Evolutionary conservation across 345 rosid genomes (phyloP).

Genomic region (Hevea brasiliensis): DNA sequence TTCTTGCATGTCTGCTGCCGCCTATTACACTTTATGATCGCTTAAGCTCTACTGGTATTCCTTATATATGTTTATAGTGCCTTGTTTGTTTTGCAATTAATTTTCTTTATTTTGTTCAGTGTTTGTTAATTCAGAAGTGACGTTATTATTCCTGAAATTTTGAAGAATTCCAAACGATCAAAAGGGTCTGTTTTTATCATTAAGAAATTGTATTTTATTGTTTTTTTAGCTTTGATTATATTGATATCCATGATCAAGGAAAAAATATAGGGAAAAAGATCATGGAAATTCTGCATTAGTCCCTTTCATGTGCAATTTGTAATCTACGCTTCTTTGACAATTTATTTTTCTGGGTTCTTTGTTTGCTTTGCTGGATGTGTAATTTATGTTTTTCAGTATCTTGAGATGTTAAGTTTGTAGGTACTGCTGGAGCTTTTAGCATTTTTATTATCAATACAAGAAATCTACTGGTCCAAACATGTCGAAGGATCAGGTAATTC

Average conservation of each 20-base stretch:
- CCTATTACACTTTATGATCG: slow-evolving; percentile 18
- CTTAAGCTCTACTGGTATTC: slow-evolving; percentile 30
- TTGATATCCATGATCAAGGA: background rate
- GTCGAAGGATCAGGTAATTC: slow-evolving; percentile 39
- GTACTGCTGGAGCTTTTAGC: slow-evolving; percentile 22
- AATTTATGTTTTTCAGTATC: background rate
- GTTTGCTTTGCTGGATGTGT: background rate
- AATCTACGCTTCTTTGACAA: too few relatives aligned
- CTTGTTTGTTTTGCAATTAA: background rate
- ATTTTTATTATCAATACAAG: slow-evolving; percentile 15
- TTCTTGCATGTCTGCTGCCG: background rate
- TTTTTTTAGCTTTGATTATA: too few relatives aligned
- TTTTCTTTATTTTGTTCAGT: background rate
- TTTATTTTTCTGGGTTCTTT: background rate
- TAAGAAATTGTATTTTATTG: background rate
- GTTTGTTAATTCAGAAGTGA: background rate
- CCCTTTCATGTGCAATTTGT: background rate
- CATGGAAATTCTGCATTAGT: background rate
- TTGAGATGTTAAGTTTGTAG: background rate
- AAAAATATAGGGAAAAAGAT: background rate
- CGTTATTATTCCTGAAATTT: background rate
- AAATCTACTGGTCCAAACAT: slow-evolving; percentile 19
- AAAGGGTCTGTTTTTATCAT: background rate
- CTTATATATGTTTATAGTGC: too few relatives aligned
- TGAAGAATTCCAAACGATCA: background rate